These are phyloP conservation scores for Leishmania gerbilli DNA, from an alignment of 208 protist genomes.

Conservation along the genomic window DNA sequence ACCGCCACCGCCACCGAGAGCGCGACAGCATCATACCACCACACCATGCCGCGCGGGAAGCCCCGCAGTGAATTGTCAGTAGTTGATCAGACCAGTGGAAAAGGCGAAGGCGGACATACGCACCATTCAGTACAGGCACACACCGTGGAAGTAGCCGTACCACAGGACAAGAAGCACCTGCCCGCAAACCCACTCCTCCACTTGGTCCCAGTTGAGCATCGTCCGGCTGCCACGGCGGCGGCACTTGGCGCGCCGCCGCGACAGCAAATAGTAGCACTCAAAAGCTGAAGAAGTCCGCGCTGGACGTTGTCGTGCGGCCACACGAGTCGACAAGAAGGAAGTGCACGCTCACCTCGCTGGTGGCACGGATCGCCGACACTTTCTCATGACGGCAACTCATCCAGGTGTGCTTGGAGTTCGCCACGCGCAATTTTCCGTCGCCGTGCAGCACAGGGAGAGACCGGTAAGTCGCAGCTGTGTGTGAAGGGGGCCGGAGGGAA, in stretches of 20 bases:
- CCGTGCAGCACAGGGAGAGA: constrained; percentile 19
- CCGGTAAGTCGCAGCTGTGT: constrained; percentile 25
- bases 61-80: constrained; percentile 83
- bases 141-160: constrained; percentile 90
- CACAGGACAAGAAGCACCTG: constrained; percentile 89
- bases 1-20: constrained; percentile 86
- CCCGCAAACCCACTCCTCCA: constrained; percentile 93
- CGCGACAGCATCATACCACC: constrained; percentile 49
- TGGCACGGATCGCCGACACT: background rate
- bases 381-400: constrained; percentile 9
- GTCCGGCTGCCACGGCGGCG: background rate
- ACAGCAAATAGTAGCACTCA: constrained; percentile 20
- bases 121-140: constrained; percentile 60
- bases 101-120: constrained; percentile 91
- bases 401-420: constrained; percentile 15
- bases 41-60: constrained; percentile 45
- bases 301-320: constrained; percentile 37
- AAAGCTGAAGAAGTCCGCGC: constrained; percentile 39
- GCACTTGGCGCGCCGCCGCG: constrained; percentile 19
- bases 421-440: constrained; percentile 11
- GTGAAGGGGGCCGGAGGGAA: constrained; percentile 32
- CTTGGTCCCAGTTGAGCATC: constrained; percentile 77
- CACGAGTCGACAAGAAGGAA: constrained; percentile 26
- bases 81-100: constrained; percentile 93
- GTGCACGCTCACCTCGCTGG: constrained; percentile 29